Percentiles rank a stretch among this genome's conserved stretches.
Evolutionary conservation across 2,329 filamentous ascomycete genomes (phyloP).

Genomic region (Trichoderma hamatum): DNA sequence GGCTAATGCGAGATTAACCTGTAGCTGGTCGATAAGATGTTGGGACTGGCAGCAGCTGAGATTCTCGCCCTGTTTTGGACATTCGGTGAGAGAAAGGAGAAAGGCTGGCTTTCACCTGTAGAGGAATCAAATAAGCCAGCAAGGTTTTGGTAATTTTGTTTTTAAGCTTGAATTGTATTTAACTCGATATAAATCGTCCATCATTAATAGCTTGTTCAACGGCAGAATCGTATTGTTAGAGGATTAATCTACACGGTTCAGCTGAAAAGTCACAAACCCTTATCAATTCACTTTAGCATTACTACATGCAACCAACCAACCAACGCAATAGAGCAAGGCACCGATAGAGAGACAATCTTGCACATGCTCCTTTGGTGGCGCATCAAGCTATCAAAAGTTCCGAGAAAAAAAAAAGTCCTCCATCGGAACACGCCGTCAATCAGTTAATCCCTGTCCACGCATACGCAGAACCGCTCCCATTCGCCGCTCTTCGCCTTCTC

Average conservation of each 20-base stretch:
- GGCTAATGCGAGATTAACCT: conserved; percentile 17
- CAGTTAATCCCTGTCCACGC: conserved; percentile 6
- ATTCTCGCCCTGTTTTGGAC: background rate
- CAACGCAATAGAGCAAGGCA: background rate
- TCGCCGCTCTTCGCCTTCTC: background rate
- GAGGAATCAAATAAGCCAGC: background rate
- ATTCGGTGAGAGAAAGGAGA: conserved; percentile 8
- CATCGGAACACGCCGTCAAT: conserved; percentile 13
- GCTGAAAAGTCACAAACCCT: background rate
- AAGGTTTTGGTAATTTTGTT: background rate
- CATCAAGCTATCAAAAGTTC: conserved; percentile 23
- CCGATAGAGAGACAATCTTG: background rate
- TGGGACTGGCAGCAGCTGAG: background rate
- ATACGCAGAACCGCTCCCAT: background rate
- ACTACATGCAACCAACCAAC: background rate
- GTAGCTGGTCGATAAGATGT: background rate
- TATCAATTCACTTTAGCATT: background rate
- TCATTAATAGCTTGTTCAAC: background rate
- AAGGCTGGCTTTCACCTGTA: background rate
- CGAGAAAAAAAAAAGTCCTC: background rate
- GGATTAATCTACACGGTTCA: background rate
- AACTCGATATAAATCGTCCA: background rate
- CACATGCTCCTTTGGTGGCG: background rate
- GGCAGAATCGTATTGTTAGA: background rate
- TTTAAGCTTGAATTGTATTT: background rate